phyloP scores from a whole-genome alignment of 768 basidiomycete species.

The Termitomyces bulborhizus region DNA sequence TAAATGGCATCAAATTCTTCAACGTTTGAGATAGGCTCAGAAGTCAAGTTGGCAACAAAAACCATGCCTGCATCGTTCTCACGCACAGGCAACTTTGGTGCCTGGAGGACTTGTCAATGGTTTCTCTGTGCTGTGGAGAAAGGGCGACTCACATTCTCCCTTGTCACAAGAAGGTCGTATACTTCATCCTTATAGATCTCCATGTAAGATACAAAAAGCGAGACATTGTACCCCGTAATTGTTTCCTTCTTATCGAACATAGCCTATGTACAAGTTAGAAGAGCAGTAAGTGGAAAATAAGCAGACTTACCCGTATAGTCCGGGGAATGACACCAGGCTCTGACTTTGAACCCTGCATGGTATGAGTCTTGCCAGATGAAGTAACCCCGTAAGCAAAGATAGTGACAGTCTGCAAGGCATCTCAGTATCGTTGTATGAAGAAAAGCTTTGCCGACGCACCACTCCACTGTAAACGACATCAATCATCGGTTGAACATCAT shows the following conservation, averaged over 20 bases:
- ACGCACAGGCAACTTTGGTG: conserved; percentile 47
- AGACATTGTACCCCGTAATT: conserved; percentile 35
- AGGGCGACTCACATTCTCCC: conserved; percentile 49
- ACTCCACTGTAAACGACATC: conserved; percentile 75
- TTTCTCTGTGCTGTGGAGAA: not conserved
- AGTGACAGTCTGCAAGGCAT: conserved; percentile 60
- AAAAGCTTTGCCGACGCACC: conserved; percentile 33
- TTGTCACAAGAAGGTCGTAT: conserved; percentile 74
- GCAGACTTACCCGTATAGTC: conserved; percentile 52
- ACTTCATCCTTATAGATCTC: conserved; percentile 92
- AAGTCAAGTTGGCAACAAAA: conserved; percentile 49
- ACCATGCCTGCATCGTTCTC: conserved; percentile 49
- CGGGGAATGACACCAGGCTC: conserved; percentile 86
- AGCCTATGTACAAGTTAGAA: conserved; percentile 26
- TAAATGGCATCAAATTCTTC: conserved; percentile 43
- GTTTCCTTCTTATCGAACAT: conserved; percentile 48
- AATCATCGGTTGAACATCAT: conserved; percentile 71
- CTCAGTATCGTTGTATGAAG: not conserved
- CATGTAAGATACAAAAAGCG: conserved; percentile 67
- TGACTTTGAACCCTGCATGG: conserved; percentile 75
- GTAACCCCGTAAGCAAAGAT: conserved; percentile 91
- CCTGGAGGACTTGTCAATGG: conserved; percentile 20
- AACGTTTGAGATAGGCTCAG: conserved; percentile 30
- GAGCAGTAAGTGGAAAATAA: not conserved
- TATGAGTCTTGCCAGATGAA: conserved; percentile 87